Percentiles rank a stretch among this genome's conserved stretches.
Evolutionary conservation across 805 yeast species (phyloP).

Genomic region (Zygotorulaspora sp.): DNA sequence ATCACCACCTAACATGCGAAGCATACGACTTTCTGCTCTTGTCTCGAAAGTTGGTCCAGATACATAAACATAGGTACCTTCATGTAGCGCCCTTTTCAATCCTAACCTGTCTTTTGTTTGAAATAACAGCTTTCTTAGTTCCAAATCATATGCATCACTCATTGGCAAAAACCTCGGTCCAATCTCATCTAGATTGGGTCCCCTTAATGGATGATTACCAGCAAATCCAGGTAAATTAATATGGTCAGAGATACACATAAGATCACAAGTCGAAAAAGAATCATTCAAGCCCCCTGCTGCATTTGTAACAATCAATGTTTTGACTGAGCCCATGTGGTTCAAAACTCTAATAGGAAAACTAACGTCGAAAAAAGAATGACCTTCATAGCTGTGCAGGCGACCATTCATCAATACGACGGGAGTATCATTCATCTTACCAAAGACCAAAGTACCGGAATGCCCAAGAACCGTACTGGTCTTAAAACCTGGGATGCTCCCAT

Average conservation of each 20-base stretch:
- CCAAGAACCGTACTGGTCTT: conserved; percentile 81
- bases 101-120: conserved; percentile 47
- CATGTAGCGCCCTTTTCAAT: conserved; percentile 60
- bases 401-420: conserved; percentile 95
- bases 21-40: conserved; percentile 82
- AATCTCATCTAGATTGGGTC: conserved; percentile 71
- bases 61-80: conserved; percentile 80
- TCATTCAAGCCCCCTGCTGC: conserved; percentile 91
- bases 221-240: conserved; percentile 86
- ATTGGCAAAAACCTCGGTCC: conserved; percentile 88
- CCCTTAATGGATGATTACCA: conserved; percentile 82
- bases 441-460: conserved; percentile 76
- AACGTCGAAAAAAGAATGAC: conserved; percentile 74
- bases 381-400: conserved; percentile 88
- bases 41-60: conserved; percentile 94
- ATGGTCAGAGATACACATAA: conserved; percentile 88
- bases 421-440: conserved; percentile 67
- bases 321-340: conserved; percentile 50
- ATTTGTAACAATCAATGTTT: conserved; percentile 75
- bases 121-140: conserved; percentile 59
- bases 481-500: conserved; percentile 74
- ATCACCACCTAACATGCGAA: conserved; percentile 75
- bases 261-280: conserved; percentile 69
- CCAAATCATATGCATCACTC: conserved; percentile 83
- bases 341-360: conserved; percentile 84